Evolutionary conservation across 163 green algal genomes (phyloP).

Genomic region (Chlorella variabilis): DNA sequence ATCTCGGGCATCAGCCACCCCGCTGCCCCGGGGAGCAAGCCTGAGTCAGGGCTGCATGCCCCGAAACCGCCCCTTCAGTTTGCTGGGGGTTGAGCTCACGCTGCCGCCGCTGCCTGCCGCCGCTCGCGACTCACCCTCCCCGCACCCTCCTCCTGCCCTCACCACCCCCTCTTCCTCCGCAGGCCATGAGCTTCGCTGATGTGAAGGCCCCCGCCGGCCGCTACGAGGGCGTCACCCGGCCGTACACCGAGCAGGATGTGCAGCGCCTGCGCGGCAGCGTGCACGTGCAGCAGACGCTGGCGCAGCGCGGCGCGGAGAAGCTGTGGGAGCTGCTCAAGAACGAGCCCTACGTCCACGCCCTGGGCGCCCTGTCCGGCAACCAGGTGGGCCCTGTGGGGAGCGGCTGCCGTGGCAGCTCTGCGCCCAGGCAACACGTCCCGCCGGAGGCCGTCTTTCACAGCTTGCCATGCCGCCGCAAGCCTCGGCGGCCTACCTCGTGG

Average conservation of each 20-base stretch:
- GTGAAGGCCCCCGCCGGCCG: slow-evolving; percentile 39
- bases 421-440: no score
- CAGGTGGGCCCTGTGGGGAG: slow-evolving; percentile 20
- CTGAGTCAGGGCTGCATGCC: no score
- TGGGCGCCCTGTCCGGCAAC: slow-evolving; percentile 81
- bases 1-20: no score
- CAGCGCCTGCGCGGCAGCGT: slow-evolving; percentile 54
- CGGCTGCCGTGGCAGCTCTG: no score
- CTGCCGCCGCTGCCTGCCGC: no score
- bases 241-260: slow-evolving; percentile 60
- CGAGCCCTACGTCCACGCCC: slow-evolving; percentile 78
- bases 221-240: slow-evolving; percentile 51
- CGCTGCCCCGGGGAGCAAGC: no score
- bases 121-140: no score
- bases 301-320: slow-evolving; percentile 70
- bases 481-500: background rate
- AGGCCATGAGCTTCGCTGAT: slow-evolving; percentile 30
- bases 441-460: no score
- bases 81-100: no score
- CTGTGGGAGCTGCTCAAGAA: slow-evolving; percentile 82
- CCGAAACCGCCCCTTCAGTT: no score
- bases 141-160: no score
- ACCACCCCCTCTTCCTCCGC: background rate
- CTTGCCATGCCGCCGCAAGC: no score
- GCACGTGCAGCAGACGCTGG: slow-evolving; percentile 84